Conservation (phyloP, 73 alveolate species). For the Diophrys sp. region DNA sequence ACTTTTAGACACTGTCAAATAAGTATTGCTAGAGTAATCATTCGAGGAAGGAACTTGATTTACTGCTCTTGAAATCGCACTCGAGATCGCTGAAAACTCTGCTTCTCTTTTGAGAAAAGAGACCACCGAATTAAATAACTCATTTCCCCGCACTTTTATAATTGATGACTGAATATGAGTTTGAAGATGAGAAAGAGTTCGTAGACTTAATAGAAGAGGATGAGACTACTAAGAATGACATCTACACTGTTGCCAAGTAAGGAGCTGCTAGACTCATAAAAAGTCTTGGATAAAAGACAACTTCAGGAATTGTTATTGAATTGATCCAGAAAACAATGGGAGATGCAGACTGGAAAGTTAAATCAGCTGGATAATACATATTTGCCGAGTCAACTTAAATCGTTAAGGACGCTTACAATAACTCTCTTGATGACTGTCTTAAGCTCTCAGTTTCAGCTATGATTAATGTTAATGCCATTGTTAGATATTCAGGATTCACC, state of each 20-base stretch:
- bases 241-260: constrained; percentile 19
- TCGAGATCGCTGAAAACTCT: constrained; percentile 16
- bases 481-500: constrained; percentile 37
- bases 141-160: constrained; percentile 28
- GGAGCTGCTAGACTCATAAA: constrained; percentile 19
- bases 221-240: constrained; percentile 28
- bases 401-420: constrained; percentile 29
- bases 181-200: not conserved
- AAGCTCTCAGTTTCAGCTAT: constrained; percentile 18
- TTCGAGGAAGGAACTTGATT: constrained; percentile 35
- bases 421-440: constrained; percentile 27
- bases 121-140: constrained; percentile 5
- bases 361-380: constrained; percentile 32
- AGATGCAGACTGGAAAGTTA: constrained; percentile 22
- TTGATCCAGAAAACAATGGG: constrained; percentile 11
- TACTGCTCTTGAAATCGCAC: constrained; percentile 25
- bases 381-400: constrained; percentile 12
- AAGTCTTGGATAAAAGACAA: constrained; percentile 29
- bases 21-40: not conserved
- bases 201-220: constrained; percentile 18
- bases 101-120: constrained; percentile 34
- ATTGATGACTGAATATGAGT: constrained; percentile 35
- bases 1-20: constrained; percentile 11
- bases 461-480: constrained; percentile 26
- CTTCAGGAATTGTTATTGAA: constrained; percentile 1